Conservation (phyloP, 2,329 filamentous ascomycete species). For the Trichoderma brevicompactum region DNA sequence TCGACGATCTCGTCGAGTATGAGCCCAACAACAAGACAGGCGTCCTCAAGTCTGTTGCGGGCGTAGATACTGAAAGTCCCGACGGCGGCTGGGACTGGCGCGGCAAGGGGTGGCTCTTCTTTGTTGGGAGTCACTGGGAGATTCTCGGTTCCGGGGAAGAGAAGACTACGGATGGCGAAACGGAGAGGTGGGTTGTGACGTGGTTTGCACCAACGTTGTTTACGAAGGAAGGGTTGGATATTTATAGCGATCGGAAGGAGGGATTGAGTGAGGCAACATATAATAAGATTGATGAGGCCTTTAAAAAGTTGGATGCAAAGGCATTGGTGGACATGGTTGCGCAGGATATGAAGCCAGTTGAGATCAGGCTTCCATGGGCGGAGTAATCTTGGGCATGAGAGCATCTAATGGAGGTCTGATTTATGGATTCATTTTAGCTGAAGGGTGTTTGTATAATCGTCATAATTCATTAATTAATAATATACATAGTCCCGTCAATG, state of each 20-base stretch:
- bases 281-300: constrained; percentile 57
- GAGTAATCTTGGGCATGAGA: constrained; percentile 33
- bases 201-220: constrained; percentile 85
- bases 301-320: constrained; percentile 54
- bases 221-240: constrained; percentile 78
- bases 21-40: constrained; percentile 55
- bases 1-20: constrained; percentile 77
- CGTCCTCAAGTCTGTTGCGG: constrained; percentile 64
- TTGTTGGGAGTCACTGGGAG: constrained; percentile 80
- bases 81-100: constrained; percentile 71
- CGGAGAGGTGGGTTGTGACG: constrained; percentile 75
- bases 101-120: constrained; percentile 73
- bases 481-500: neutral
- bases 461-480: constrained; percentile 9
- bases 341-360: constrained; percentile 55
- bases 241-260: constrained; percentile 69
- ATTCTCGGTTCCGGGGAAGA: constrained; percentile 73
- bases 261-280: constrained; percentile 64
- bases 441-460: neutral
- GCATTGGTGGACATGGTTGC: constrained; percentile 57
- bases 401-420: neutral
- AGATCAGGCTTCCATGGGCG: constrained; percentile 57
- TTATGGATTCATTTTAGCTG: neutral
- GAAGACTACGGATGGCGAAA: constrained; percentile 43
- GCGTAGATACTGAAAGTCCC: constrained; percentile 60